Percentiles rank a stretch among this genome's conserved stretches.
Conservation (phyloP, 257 asterid species). For the Scutellaria galericulata region DNA sequence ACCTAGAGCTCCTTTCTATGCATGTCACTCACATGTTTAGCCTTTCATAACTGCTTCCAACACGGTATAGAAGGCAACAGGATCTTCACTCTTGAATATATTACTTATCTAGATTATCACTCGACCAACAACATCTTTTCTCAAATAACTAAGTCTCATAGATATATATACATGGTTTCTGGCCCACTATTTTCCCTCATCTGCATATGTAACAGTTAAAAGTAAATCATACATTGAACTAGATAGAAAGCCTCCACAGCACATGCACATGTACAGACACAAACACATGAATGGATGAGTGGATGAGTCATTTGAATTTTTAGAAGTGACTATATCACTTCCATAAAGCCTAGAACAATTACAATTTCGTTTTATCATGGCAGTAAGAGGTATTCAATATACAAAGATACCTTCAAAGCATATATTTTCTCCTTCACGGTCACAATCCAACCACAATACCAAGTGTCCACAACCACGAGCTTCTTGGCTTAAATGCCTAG, state of each 20-base stretch:
- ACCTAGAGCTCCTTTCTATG: conserved; percentile 11
- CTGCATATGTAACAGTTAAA: conserved; percentile 11
- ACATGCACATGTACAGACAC: background rate
- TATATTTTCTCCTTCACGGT: conserved; percentile 97
- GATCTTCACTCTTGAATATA: conserved; percentile 24
- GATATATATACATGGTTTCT: background rate
- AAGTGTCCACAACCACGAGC: conserved; percentile 84
- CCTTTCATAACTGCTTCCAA: conserved; percentile 14
- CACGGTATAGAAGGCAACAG: conserved; percentile 5
- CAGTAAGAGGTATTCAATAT: conserved; percentile 19
- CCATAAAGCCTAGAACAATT: conserved; percentile 11
- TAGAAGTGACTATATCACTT: conserved; percentile 22
- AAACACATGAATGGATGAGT: conserved; percentile 9
- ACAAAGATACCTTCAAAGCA: conserved; percentile 85
- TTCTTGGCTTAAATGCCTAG: conserved; percentile 93
- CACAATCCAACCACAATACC: conserved; percentile 93
- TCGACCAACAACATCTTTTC: conserved; percentile 22
- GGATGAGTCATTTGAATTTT: background rate
- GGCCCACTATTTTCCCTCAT: conserved; percentile 8
- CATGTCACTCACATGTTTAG: conserved; percentile 17
- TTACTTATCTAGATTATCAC: background rate
- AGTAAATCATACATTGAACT: conserved; percentile 16
- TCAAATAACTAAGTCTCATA: background rate
- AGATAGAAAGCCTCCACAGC: background rate
- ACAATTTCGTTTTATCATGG: background rate